phyloP scores from a whole-genome alignment of 108 stramenopile genomes.

The Hondaea fermentalgiana region DNA sequence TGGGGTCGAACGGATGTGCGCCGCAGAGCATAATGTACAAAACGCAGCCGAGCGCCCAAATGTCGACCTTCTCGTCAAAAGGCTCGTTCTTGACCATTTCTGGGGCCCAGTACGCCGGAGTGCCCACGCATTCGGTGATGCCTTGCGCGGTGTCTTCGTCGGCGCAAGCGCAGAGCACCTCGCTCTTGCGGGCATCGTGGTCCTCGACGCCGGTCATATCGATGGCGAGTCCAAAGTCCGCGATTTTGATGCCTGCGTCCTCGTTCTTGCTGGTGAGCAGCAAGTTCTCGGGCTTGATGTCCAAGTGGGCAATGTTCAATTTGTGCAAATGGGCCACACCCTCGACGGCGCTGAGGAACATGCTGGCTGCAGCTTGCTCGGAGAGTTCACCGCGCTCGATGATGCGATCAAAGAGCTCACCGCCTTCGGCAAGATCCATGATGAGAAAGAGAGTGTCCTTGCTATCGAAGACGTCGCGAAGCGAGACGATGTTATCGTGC shows the following conservation, averaged over 20 bases:
- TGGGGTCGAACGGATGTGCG: not conserved
- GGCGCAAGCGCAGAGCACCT: conserved; percentile 39
- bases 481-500: conserved; percentile 40
- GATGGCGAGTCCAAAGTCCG: conserved; percentile 60
- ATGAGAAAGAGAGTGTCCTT: conserved; percentile 57
- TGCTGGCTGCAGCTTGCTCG: conserved; percentile 38
- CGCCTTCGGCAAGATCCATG: conserved; percentile 71
- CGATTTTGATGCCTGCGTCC: conserved; percentile 34
- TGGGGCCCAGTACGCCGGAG: conserved; percentile 57
- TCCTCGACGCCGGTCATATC: conserved; percentile 29
- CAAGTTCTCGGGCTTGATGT: conserved; percentile 12
- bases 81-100: conserved; percentile 47
- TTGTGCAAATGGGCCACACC: conserved; percentile 43
- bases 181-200: conserved; percentile 47
- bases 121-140: conserved; percentile 37
- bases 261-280: conserved; percentile 18
- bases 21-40: conserved; percentile 34
- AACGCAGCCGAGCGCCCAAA: conserved; percentile 39
- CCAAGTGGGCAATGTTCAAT: conserved; percentile 14
- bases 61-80: conserved; percentile 53
- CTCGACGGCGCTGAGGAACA: conserved; percentile 30
- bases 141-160: not conserved
- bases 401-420: conserved; percentile 62
- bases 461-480: conserved; percentile 38
- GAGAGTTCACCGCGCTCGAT: conserved; percentile 39